Evolutionary conservation across 2,329 filamentous ascomycete species (phyloP).

Genomic region (Pseudocercospora pini-densiflorae): DNA sequence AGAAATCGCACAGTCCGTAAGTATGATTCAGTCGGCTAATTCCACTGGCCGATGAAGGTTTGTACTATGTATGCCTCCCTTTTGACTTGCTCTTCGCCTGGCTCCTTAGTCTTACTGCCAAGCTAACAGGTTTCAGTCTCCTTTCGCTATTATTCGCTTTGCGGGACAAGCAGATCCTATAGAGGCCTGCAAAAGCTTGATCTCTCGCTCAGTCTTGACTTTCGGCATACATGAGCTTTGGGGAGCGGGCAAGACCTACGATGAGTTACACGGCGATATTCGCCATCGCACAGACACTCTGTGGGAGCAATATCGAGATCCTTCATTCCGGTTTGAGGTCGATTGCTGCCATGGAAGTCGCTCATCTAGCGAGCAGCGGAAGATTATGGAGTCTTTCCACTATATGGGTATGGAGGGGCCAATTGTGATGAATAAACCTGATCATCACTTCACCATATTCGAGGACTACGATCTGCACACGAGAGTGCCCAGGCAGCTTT

Average conservation of each 20-base stretch:
- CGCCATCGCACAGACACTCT: conserved; percentile 61
- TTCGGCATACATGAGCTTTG: conserved; percentile 89
- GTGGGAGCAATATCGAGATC: conserved; percentile 68
- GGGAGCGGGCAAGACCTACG: conserved; percentile 72
- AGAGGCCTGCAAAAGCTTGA: conserved; percentile 65
- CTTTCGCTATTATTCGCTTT: conserved; percentile 79
- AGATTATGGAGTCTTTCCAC: conserved; percentile 79
- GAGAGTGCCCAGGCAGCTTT: conserved; percentile 62
- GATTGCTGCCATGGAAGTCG: conserved; percentile 82
- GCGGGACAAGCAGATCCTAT: conserved; percentile 22
- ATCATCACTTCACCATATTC: conserved; percentile 77
- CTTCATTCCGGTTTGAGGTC: conserved; percentile 81
- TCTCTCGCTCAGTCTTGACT: conserved; percentile 77
- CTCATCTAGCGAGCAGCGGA: conserved; percentile 64
- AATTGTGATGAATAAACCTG: conserved; percentile 75
- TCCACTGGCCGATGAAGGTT: background rate
- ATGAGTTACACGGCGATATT: conserved; percentile 70
- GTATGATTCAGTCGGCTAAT: background rate
- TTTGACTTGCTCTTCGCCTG: conserved; percentile 19
- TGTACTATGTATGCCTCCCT: conserved; percentile 3
- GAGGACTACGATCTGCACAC: conserved; percentile 73
- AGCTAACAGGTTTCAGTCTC: conserved; percentile 63
- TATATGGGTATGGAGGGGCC: conserved; percentile 79
- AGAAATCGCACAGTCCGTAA: background rate
- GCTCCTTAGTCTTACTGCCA: background rate